Evolutionary conservation across 1,139 yeast genomes (phyloP), one percentile per base, ranked within the genome.

Genomic region (Debaryomyces udenii): DNA sequence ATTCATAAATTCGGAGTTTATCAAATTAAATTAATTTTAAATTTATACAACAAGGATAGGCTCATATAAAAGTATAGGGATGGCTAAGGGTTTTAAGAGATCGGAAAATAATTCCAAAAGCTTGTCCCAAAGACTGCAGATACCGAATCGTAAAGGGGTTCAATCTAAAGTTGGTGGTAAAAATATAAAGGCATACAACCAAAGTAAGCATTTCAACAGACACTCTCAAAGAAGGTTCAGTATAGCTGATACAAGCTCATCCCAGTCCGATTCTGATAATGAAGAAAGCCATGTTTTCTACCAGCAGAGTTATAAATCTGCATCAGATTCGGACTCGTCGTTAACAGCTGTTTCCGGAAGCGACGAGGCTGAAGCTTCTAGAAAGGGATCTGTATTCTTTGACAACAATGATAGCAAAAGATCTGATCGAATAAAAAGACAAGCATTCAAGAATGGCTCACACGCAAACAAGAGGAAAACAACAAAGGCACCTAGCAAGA

Each of bases 291-390:
- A 44, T 28, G 35, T 41, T 14, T 43, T 46, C 10, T 46, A 40
- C 16, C 49, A 42, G 24, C 39, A 38, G 6, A 39, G 17, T 9
- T 24, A 26, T 22, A 32, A 31, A 5, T 47, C 55, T n/a, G 55
- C 44, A 9, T 52, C 60, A 6, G 60, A 55, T 27, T 59, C 66
- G 3, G 69, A 57, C 45, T 62, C 72, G 14, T 70, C 76, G 3
- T 52, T 74, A 28, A 71, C 78, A 0, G 76, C 72, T 1, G 68
- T 69, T 17, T 67, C 73, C 2, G 76, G 68, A 29, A 56, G 56
- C 31, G 70, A 62, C 16, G 59, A 59, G 4, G 62, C 55, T 4
- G 54, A 47, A 17, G 52, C 51, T 11, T 41, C 46, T 4, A 37
- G 43, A 18, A 43, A 39, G 30, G 49, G 48, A 9, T 44, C 48